Evolutionary conservation across 1,284 basidiomycete species (phyloP), one percentile per base, ranked within the genome.

Genomic region (Fomitiporia mediterranea): DNA sequence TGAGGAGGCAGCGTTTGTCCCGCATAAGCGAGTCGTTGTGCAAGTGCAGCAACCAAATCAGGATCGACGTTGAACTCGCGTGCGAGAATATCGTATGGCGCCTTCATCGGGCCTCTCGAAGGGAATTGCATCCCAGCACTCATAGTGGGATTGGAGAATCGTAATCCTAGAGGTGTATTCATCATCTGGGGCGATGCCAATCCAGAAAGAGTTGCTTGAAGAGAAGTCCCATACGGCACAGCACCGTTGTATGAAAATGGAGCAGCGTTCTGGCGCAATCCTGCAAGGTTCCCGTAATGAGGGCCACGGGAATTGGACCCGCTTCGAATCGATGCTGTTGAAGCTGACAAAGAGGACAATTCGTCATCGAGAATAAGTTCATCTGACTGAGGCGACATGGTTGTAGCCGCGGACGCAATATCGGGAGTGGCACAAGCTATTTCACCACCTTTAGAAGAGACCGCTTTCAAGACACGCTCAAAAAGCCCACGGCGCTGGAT

Each of bases 11-110:
- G 43, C n/a, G 21, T 25, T 19, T 47, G 53, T 21, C 52, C 47
- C 17, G 40, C 42, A 17, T 42, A 54, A 17, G 46, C 44, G 9
- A 89, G 74, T 55, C 85, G 76, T 58, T 84, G 80, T 30, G 77
- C 83, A 47, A 89, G 75, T 1, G 83, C 84, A 61, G 87, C 79
- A 46, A 89, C 80, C 30, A 89, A 67, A 42, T 82, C 74, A 27
- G 86, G 74, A 56, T 86, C 81, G 21, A 89, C 75, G 23, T 84
- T 84, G 60, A 89, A 89, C 67, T 89, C 87, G 61, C 76, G 76
- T 23, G 86, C 86, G 19, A 89, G 74, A 30, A 78, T 75, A 42
- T 72, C 73, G 51, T 79, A 76, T 35, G 65, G 6, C 11, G 40
- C 38, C 17, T 53, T 72, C 64, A 49, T 63, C 62, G 52, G 61